Evolutionary conservation across 305 asterid genomes (phyloP), one percentile per base, ranked within the genome.

Genomic region (Euphrasia arctica): DNA sequence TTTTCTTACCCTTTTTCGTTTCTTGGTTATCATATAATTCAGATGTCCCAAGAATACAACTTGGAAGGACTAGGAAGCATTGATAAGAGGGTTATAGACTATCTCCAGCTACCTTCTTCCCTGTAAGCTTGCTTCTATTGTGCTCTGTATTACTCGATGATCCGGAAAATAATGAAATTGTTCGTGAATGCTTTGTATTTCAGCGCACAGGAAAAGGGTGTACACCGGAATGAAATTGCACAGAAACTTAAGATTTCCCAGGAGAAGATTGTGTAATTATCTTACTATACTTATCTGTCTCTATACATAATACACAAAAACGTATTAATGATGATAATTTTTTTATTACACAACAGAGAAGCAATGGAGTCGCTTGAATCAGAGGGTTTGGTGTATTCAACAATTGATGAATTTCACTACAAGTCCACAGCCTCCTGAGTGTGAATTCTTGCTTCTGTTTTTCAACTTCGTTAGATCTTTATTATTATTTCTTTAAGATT

Each of bases 371-470:
- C 81, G 58, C 90, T 92, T 45, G 90, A 81, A 74, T 70, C 84
- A 5, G 96, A 89, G 76, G 97, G 98, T 55, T 54, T 83, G 79
- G 78, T 85, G 45, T 92, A 89, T 69, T 83, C 95, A 13, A 82
- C 96, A 25, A 81, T 92, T 28, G 97, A 92, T 67, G 98, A 92
- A 48, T 79, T 74, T 58, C 95, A 82, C 78, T 92, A 70, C 82
- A 92, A 92, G 88, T 74, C 91, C 51, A 79, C 86, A 2, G 59
- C 83, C 41, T 12, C 80, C 54, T 78, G 74, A 70, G 54, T 42
- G 39, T 22, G 36, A 7, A 11, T 22, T 4, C 60, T 10, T 3
- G 42, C 12, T 32, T 10, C 58, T 51, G 0, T 58, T 31, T 43
- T 18, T 31, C 34, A 31, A 18, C 22, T 18, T 18, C 22, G 22